phyloP scores from a whole-genome alignment of 257 asterid genomes.

The Nicotiana undulata region DNA sequence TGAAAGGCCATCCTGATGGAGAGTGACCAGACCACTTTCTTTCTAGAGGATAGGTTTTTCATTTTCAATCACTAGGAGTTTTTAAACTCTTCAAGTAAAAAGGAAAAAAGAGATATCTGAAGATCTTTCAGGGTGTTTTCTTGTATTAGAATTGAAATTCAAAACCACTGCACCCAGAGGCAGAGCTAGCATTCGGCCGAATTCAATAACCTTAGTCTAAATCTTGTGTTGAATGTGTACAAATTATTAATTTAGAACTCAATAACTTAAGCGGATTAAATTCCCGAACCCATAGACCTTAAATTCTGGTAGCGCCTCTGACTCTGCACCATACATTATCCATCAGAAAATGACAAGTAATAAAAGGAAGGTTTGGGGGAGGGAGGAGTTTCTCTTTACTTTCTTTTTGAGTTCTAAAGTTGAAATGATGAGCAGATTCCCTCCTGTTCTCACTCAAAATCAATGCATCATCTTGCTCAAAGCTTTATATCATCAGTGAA shows the following conservation, averaged over 20 bases:
- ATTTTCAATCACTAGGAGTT: neutral
- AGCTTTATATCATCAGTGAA: neutral
- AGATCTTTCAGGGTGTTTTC: neutral
- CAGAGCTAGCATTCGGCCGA: too few species aligned
- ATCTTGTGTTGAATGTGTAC: too few species aligned
- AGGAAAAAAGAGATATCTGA: neutral
- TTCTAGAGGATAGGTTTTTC: neutral
- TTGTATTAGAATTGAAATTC: neutral
- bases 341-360: slow-evolving; percentile 4
- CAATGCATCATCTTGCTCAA: neutral
- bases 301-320: too few species aligned
- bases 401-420: slow-evolving; percentile 9
- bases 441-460: neutral
- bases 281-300: too few species aligned
- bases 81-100: neutral
- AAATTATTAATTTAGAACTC: too few species aligned
- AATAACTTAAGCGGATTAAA: too few species aligned
- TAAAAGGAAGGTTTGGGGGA: neutral
- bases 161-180: neutral
- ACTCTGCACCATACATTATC: neutral
- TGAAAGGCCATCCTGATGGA: slow-evolving; percentile 11
- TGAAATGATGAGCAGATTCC: slow-evolving; percentile 22
- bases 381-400: neutral
- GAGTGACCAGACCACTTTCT: slow-evolving; percentile 7
- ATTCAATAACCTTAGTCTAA: too few species aligned